Conservation (phyloP, 78 protist genomes). For the Ministeria vibrans region DNA sequence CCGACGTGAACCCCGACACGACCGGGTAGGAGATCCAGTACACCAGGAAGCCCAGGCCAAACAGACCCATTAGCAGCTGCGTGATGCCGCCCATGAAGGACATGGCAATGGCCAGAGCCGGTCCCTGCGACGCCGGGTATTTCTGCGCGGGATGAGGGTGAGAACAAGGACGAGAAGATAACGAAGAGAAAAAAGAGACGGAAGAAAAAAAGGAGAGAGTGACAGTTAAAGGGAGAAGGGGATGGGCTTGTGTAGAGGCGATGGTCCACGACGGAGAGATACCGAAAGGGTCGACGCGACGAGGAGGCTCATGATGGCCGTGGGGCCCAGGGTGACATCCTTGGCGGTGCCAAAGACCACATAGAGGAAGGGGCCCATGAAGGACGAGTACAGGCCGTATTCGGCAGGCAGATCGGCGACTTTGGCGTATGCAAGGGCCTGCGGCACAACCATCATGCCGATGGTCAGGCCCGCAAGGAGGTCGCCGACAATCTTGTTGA, state of each 20-base stretch:
- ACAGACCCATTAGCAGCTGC: background rate
- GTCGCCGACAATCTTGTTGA: background rate
- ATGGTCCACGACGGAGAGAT: no score
- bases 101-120: background rate
- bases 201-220: no score
- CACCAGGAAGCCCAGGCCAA: background rate
- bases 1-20: conserved; percentile 4
- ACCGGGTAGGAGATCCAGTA: background rate
- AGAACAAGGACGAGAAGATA: no score
- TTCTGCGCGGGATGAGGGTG: no score
- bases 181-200: no score
- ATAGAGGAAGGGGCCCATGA: background rate
- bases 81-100: background rate
- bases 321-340: conserved; percentile 1
- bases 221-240: no score
- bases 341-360: background rate
- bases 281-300: background rate
- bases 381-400: conserved; percentile 2
- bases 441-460: conserved; percentile 30
- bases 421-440: conserved; percentile 30
- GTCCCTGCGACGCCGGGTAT: no score
- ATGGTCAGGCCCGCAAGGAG: conserved; percentile 32
- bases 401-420: conserved; percentile 6
- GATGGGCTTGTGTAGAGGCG: no score
- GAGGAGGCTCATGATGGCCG: conserved; percentile 13